Base-by-base conservation (phyloP, 2,329 filamentous ascomycete genomes). In the Lachnellula suecica region DNA sequence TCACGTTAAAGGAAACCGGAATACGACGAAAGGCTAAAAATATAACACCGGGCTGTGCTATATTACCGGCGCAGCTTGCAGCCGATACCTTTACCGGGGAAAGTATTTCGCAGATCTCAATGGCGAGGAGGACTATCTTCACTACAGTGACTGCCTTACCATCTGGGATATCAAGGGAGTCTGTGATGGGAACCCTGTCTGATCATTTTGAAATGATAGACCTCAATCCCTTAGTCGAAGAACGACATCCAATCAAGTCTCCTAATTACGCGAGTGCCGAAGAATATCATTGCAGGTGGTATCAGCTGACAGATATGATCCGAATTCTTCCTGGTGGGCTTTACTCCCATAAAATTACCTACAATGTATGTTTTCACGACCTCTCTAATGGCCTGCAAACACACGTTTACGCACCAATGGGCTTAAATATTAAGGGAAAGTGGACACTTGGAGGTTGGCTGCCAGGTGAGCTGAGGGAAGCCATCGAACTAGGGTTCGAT, bases 191-290 rank as follows among this genome's bases (percentile, higher is more conserved):
- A 50, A 88, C 89, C 61, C 83, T 96, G 27, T 89, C 91, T 69
- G 79, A 87, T 69, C 89, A 95, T 71, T 69, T 78, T 44, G 84
- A 85, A 61, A 95, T 96, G 85, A 94, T 96, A 65, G 87, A 92
- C 66, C 75, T 95, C 52, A 96, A 95, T 69, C 91, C 91, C 2
- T 79, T 95, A 43, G 87, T 96, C 50, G 83, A 87, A 56, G 83
- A 88, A 54, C 82, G 89, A 52, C 79, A 85, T 59, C 76, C 77
- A 27, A 89, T 89, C 70, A 77, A 80, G 42, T 78, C 89, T 2
- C 89, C 89, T 0, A 65, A 77, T 23, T 79, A 85, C 66, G 85
- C 88, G 11, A 75, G 81, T 0, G 72, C 82, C 13, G 89, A 94
- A 61, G 91, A 96, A 72, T 81, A 77, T 54, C 74, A 81, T 56